Base-by-base conservation (phyloP, 2,329 filamentous ascomycete species). In the Scortechinia acanthostroma region DNA sequence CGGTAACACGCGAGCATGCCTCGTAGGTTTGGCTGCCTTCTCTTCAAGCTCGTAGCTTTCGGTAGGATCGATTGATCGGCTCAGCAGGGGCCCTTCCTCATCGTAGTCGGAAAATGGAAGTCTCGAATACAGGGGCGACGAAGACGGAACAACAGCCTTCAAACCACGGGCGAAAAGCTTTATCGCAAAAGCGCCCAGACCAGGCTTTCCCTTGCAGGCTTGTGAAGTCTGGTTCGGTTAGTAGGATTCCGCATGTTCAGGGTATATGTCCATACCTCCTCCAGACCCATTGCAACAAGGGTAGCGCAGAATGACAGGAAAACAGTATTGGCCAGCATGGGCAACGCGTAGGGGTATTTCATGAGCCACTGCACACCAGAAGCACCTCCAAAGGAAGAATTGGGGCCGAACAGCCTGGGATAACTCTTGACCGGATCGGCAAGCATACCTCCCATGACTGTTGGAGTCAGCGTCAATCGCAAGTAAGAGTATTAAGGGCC, bases 311-410 rank as follows among this genome's bases (percentile, higher is more conserved):
- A 54, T 2, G 76, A 58, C 10, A 88, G 70, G 46, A 84, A 80
- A 0, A 72, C 49, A 1, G 77, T 79, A 53, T 80, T 86, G 43
- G 86, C 65, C 1, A 88, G 60, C 53, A 85, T 87, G 0, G 85
- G 85, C 30, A 88, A 63, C 1, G 81, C 81, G 61, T 83, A 88
- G 0, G 84, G 84, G 60, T 79, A 88, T 43, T 64, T 62, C 17
- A 63, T 67, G 69, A 86, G 77, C 80, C 84, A 86, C 49, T 70
- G 62, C 1, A 81, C 80, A 0, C 79, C 80, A 42, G 70, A 48
- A 45, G 73, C 63, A 0, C 77, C 76, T 1, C 77, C 77, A 22
- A 86, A 58, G 0, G 69, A 49, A 1, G 77, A 78, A 0, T 69
- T 72, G 3, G 76, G 70, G 1, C 80, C 82, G 54, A 89, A 88